Evolutionary conservation across 2,329 filamentous ascomycete species (phyloP).

Genomic region (Fusarium pseudograminearum): DNA sequence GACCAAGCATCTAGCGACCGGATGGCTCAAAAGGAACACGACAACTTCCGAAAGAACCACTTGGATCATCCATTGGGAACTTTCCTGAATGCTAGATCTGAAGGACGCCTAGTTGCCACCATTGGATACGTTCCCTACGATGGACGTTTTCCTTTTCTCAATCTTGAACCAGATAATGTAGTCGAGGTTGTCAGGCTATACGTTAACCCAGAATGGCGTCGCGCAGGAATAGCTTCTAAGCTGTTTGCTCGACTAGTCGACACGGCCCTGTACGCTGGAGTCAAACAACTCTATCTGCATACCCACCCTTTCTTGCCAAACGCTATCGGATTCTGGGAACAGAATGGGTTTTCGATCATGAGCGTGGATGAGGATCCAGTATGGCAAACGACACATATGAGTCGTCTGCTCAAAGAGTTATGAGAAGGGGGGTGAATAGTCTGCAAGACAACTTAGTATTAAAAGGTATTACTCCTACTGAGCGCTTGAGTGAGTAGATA

Average conservation of each 20-base stretch:
- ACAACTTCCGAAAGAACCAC: constrained; percentile 40
- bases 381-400: constrained; percentile 50
- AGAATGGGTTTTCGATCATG: constrained; percentile 40
- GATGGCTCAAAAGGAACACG: constrained; percentile 35
- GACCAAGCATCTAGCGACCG: constrained; percentile 32
- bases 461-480: background rate
- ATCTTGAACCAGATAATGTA: constrained; percentile 27
- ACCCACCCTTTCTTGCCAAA: constrained; percentile 48
- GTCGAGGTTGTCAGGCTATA: constrained; percentile 49
- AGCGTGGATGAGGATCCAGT: constrained; percentile 43
- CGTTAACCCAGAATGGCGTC: constrained; percentile 45
- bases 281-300: constrained; percentile 46
- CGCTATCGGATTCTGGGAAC: constrained; percentile 46
- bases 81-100: constrained; percentile 36
- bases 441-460: background rate
- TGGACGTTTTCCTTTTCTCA: constrained; percentile 42
- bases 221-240: constrained; percentile 46
- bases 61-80: constrained; percentile 39
- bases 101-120: constrained; percentile 41
- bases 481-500: background rate
- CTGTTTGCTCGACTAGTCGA: constrained; percentile 36
- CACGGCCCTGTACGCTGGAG: constrained; percentile 23
- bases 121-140: constrained; percentile 47
- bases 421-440: background rate
- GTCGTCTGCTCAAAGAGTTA: background rate